Evolutionary conservation across 768 basidiomycete species (phyloP), one percentile per base, ranked within the genome.

Genomic region (Tylopilus subfusipes): DNA sequence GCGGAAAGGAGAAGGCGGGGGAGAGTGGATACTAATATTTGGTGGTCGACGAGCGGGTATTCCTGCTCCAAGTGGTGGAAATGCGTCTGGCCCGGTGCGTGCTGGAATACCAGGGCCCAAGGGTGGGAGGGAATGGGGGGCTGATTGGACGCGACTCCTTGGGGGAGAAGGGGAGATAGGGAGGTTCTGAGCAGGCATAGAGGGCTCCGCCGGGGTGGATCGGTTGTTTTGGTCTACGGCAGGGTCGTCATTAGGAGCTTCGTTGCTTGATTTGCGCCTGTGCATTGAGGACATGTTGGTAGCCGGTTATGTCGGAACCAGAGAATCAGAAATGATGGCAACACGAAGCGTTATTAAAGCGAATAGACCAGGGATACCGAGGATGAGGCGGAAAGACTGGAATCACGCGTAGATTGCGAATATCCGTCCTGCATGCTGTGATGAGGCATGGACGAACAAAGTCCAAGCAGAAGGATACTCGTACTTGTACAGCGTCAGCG

Each of bases 201-300:
- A 53, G 7, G 46, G 39, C 21, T 50, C 59, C 22, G 19, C n/a
- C 43, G 42, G 46, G 14, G 42, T 27, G 18, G 30, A 21, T 2
- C 18, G 39, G 43, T 36, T 18, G 21, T 43, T 38, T 19, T 53
- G 49, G 39, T 61, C 50, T 27, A 65, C 46, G 11, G 58, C 49
- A 42, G 50, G 45, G 29, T 52, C 68, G n/a, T 74, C 73, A 47
- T 69, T 69, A 9, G 31, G 48, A 51, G 72, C 68, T 51, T 76
- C 77, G 54, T 68, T 72, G 63, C 80, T 80, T 5, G 76, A 74
- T 63, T 76, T 78, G 54, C 77, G 72, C 58, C 73, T 63, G 62
- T 81, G 80, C 40, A 75, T 59, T 18, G 56, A 16, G 38, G 60
- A 53, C 55, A 57, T 58, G 34, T 21, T 36, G 48, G 31, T 22